These are phyloP conservation scores for Artomyces pyxidatus DNA, from an alignment of 768 basidiomycete species.

Conservation along the genomic window DNA sequence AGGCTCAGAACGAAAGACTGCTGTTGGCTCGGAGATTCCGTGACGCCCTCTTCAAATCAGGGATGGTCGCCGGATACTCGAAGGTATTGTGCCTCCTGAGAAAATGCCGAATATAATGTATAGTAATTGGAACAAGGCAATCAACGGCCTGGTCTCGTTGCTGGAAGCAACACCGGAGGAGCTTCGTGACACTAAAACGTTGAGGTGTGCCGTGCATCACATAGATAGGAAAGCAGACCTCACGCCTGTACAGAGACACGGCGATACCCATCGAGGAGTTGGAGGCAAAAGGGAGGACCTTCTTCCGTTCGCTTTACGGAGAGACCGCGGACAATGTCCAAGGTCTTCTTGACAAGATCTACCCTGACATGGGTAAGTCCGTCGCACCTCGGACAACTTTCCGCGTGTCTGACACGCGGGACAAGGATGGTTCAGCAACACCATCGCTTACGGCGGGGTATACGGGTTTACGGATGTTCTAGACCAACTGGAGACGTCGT, in stretches of 20 bases:
- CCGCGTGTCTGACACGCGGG: neutral
- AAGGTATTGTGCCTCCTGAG: slow-evolving; percentile 38
- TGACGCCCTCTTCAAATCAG: slow-evolving; percentile 57
- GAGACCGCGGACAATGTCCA: slow-evolving; percentile 43
- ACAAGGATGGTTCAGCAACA: slow-evolving; percentile 46
- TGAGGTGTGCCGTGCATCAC: slow-evolving; percentile 32
- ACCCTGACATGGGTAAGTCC: slow-evolving; percentile 55
- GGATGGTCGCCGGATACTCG: slow-evolving; percentile 48
- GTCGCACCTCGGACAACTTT: neutral
- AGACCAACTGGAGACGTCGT: slow-evolving; percentile 48
- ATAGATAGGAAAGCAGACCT: neutral
- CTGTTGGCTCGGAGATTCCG: slow-evolving; percentile 46
- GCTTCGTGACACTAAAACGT: slow-evolving; percentile 36
- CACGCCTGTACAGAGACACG: slow-evolving; percentile 28
- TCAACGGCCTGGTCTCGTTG: slow-evolving; percentile 47
- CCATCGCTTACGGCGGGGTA: slow-evolving; percentile 47
- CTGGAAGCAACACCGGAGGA: slow-evolving; percentile 45
- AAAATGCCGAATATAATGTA: too few species aligned
- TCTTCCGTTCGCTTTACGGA: slow-evolving; percentile 47
- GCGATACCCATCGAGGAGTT: slow-evolving; percentile 36
- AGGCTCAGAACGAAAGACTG: slow-evolving; percentile 27
- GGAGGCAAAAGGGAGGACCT: slow-evolving; percentile 30
- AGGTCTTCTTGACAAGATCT: slow-evolving; percentile 37
- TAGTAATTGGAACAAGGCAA: slow-evolving; percentile 41
- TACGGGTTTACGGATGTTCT: slow-evolving; percentile 44